These are phyloP conservation scores for Colletotrichum sp. DNA, from an alignment of 2,329 filamentous ascomycete genomes.

Conservation along the genomic window DNA sequence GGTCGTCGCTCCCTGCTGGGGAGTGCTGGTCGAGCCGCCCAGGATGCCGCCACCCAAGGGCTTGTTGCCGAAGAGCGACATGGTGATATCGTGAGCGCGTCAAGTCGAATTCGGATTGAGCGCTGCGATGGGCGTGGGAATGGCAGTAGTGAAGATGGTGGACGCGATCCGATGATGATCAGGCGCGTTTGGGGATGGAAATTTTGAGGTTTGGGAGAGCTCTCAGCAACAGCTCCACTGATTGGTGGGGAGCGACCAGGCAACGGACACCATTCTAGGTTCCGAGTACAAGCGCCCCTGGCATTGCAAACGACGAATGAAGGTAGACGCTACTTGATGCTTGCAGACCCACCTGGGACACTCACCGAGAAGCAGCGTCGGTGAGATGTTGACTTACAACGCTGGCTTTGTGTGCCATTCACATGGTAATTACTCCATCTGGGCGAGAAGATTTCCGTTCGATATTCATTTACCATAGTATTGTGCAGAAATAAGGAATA, in stretches of 20 bases:
- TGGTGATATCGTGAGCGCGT: background rate
- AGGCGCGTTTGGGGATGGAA: slow-evolving; percentile 15
- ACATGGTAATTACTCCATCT: background rate
- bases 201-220: slow-evolving; percentile 20
- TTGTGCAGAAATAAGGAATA: accelerated
- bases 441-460: background rate
- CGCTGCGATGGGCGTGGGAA: background rate
- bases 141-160: background rate
- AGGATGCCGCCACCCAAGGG: slow-evolving; percentile 22
- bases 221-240: slow-evolving; percentile 20
- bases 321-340: background rate
- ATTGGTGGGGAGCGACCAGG: slow-evolving; percentile 21
- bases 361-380: slow-evolving; percentile 1
- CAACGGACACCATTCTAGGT: slow-evolving; percentile 3
- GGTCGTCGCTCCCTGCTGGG: slow-evolving; percentile 4
- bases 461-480: background rate
- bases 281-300: background rate
- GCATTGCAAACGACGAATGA: background rate
- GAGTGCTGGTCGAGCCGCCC: slow-evolving; percentile 14
- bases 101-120: background rate
- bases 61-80: slow-evolving; percentile 24
- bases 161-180: background rate
- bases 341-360: background rate
- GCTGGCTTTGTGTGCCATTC: background rate
- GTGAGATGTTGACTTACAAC: background rate